Evolutionary conservation across 345 rosid species (phyloP), one percentile per base, ranked within the genome.

Genomic region (Noccaea caerulescens): DNA sequence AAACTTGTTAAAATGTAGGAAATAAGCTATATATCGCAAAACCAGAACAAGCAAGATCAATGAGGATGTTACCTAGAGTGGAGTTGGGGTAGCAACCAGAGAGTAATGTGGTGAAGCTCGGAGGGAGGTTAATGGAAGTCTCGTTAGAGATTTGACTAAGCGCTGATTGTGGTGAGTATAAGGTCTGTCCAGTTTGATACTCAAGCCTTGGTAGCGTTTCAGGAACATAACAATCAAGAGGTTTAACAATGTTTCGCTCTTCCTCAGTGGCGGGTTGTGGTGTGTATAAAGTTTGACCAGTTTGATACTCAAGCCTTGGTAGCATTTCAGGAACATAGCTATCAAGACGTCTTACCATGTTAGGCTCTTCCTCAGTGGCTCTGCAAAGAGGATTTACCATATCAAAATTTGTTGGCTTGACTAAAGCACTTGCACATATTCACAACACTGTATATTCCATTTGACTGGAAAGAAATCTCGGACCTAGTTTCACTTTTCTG

Each of bases 91-190:
- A 79, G 79, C 92, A 87, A 60, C 81, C 75, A 58, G 82, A 67
- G 45, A 89, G 82, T 47, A 91, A 85, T 52, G 98, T 79, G 44
- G 86, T 66, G 82, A 91, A 93, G 86, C 92, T 89, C 32, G 94
- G 96, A 76, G 96, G 94, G 65, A 87, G 73, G 51, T 81, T 75
- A 3, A 66, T 61, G 72, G 69, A 72, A 63, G 10, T 61, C 64
- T 54, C 77, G 63, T 72, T 71, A 6, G 57, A 14, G 72, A 36
- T 71, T 47, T 64, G 71, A 65, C 27, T 81, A 38, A 70, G 41
- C 20, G 2, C 8, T 47, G 72, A 65, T 66, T 83, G 75, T 58
- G 80, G 73, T 32, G 47, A 53, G 53, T 41, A n/a, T 8, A 67
- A 63, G 60, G 69, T 73, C 52, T 84, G 84, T 60, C 71, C 80